Evolutionary conservation across 306 rosid genomes (phyloP).

Genomic region (Vigna reflexopilosa): DNA sequence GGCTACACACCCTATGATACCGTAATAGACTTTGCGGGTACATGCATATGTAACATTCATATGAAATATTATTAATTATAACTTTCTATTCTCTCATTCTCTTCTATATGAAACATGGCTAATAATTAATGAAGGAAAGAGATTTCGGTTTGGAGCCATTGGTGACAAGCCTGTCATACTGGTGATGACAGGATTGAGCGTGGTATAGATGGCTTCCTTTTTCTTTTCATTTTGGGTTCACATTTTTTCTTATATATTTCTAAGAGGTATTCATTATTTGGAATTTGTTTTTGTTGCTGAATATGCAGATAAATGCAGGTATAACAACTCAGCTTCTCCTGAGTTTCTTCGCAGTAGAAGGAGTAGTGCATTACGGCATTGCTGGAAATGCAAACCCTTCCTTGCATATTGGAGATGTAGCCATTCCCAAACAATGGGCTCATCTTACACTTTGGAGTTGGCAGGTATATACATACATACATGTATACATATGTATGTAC

Average conservation of each 20-base stretch:
- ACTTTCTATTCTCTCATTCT: not conserved
- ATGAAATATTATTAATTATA: not conserved
- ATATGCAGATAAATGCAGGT: conserved; percentile 62
- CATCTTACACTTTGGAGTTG: conserved; percentile 73
- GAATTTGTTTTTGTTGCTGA: not conserved
- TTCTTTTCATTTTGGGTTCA: not conserved
- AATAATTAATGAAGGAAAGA: conserved; percentile 41
- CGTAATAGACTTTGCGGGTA: conserved; percentile 55
- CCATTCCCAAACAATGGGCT: conserved; percentile 60
- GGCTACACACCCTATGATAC: conserved; percentile 42
- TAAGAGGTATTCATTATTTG: not conserved
- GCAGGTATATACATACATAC: conserved; percentile 51
- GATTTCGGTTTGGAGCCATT: conserved; percentile 53
- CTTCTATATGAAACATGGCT: not conserved
- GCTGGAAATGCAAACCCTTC: conserved; percentile 76
- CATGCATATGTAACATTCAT: not conserved
- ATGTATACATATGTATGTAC: too few species aligned
- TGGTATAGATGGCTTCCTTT: conserved; percentile 30
- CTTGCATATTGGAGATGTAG: conserved; percentile 67
- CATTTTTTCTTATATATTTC: not conserved
- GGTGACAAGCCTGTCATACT: conserved; percentile 39
- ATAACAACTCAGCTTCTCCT: conserved; percentile 67
- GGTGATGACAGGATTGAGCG: conserved; percentile 52
- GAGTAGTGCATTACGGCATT: conserved; percentile 75
- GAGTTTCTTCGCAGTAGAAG: conserved; percentile 58